Conservation (phyloP, 164 flowering plant genomes). For the Euptelea pleiosperma region DNA sequence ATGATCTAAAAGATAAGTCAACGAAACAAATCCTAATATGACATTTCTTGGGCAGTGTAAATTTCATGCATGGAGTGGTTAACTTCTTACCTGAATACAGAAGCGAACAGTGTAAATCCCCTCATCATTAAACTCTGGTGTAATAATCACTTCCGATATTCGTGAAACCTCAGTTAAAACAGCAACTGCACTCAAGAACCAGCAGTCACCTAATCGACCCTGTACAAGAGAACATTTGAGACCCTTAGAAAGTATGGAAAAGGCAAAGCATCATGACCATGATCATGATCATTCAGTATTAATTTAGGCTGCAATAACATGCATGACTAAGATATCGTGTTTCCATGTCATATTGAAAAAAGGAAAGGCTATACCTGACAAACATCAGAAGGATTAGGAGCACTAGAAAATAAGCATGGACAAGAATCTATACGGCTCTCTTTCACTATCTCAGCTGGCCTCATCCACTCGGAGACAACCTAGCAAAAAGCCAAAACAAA, state of each 20-base stretch:
- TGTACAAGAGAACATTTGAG: constrained; percentile 23
- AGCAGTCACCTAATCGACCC: constrained; percentile 99
- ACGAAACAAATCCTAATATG: not conserved
- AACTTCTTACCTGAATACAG: constrained; percentile 89
- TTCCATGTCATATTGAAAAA: constrained; percentile 8
- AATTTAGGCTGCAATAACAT: too few relatives aligned
- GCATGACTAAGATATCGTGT: not conserved
- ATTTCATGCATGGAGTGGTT: not conserved
- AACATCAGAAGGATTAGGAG: constrained; percentile 94
- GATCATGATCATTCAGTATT: not conserved
- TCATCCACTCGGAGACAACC: constrained; percentile 96
- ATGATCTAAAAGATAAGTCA: not conserved
- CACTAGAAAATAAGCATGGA: constrained; percentile 87
- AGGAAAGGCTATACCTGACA: constrained; percentile 63
- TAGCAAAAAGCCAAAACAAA: constrained; percentile 22
- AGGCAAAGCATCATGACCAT: not conserved
- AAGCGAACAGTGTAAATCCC: constrained; percentile 98
- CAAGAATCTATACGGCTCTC: constrained; percentile 46
- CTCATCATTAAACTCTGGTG: constrained; percentile 93
- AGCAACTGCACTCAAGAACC: constrained; percentile 99
- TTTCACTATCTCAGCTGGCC: constrained; percentile 71
- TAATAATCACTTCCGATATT: constrained; percentile 94
- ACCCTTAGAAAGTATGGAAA: not conserved
- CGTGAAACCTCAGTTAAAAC: constrained; percentile 91
- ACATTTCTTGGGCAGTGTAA: not conserved